These are phyloP conservation scores for Grosmannia clavigera DNA, from an alignment of 2,329 filamentous ascomycete genomes.

Conservation along the genomic window DNA sequence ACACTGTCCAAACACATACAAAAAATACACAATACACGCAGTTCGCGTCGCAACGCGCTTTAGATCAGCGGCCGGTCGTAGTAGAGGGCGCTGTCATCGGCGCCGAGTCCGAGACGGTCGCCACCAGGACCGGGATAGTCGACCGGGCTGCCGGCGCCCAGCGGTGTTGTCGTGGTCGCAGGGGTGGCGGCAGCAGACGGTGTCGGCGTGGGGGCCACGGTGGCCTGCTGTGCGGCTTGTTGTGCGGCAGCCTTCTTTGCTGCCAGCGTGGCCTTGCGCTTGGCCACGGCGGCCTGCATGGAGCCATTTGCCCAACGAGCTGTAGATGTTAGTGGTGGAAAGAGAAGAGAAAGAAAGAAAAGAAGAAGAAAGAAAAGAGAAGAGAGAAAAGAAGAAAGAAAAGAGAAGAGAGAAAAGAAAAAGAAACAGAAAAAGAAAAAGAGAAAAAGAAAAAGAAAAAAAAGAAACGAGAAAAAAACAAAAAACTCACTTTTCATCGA, in stretches of 20 bases:
- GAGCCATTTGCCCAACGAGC: conserved; percentile 49
- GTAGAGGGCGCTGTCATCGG: neutral
- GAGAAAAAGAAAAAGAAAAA: too few species aligned
- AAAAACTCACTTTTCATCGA: conserved; percentile 50
- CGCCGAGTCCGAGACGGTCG: neutral
- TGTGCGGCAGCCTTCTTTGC: conserved; percentile 34
- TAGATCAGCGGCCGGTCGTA: neutral
- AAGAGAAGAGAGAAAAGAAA: neutral
- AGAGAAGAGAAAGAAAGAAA: neutral
- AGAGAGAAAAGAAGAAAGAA: neutral
- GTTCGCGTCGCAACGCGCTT: neutral
- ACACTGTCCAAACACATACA: neutral
- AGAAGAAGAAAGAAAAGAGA: neutral
- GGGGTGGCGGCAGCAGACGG: neutral
- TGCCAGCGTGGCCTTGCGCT: conserved; percentile 46
- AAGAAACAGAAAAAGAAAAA: conserved; percentile 1
- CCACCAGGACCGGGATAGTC: neutral
- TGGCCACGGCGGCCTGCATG: conserved; percentile 48
- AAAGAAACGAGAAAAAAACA: neutral
- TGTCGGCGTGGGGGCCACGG: neutral
- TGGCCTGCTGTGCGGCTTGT: conserved; percentile 9
- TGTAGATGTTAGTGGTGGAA: conserved; percentile 20
- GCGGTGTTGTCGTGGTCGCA: neutral
- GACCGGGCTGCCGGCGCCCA: neutral
- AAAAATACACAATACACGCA: neutral